A percentile compares a stretch with the other conserved stretches of the same genome.
Evolutionary conservation across 345 rosid genomes (phyloP).

Genomic region (Lumnitzera littorea): DNA sequence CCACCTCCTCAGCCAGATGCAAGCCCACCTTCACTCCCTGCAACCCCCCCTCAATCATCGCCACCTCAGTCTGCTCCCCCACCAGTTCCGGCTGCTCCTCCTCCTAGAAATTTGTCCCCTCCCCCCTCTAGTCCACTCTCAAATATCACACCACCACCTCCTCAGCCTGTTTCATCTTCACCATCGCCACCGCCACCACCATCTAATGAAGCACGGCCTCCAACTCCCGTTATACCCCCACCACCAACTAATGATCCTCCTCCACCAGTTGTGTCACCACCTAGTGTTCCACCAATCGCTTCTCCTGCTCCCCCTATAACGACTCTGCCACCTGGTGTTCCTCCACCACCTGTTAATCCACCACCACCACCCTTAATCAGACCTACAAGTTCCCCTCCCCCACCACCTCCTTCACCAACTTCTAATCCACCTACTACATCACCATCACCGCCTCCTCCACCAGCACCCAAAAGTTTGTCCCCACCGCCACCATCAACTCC

Average conservation of each 20-base stretch:
- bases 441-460: conserved; percentile 4
- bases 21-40: too few species aligned
- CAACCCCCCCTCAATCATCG: too few species aligned
- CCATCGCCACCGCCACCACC: conserved; percentile 15
- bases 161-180: conserved; percentile 15
- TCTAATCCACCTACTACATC: conserved; percentile 21
- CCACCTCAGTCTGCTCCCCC: too few species aligned
- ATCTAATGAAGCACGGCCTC: conserved; percentile 13
- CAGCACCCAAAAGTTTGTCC: not conserved
- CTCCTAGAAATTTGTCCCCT: too few species aligned
- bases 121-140: conserved; percentile 10
- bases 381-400: conserved; percentile 18
- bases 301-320: conserved; percentile 8
- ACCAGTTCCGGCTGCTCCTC: too few species aligned
- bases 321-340: conserved; percentile 13
- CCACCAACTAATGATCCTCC: conserved; percentile 19
- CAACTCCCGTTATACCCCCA: conserved; percentile 19
- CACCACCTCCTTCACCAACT: conserved; percentile 13
- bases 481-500: conserved; percentile 11
- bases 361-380: conserved; percentile 15
- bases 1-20: too few species aligned
- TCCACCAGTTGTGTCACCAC: conserved; percentile 9
- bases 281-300: conserved; percentile 14
- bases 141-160: conserved; percentile 19
- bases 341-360: conserved; percentile 14